Conservation (phyloP, 2,329 filamentous ascomycete genomes). For the Beauveria varroae region DNA sequence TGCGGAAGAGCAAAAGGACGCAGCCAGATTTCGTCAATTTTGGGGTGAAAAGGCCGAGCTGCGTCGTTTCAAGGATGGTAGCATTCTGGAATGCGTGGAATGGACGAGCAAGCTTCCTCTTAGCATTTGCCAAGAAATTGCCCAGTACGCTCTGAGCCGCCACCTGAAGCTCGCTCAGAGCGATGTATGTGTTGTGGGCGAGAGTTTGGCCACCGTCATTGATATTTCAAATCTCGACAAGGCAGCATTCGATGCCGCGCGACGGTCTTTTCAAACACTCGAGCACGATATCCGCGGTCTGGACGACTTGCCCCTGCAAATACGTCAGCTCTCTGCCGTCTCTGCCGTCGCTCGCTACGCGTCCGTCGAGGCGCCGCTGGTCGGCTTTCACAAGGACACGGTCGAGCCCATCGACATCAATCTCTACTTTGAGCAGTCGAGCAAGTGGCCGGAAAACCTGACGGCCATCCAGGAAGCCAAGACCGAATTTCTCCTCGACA, state of each 20-base stretch:
- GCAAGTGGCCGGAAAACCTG: constrained; percentile 88
- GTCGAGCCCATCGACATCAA: constrained; percentile 64
- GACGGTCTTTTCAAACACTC: constrained; percentile 62
- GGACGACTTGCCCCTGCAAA: constrained; percentile 77
- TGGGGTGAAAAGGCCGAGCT: constrained; percentile 94
- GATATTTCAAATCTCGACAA: constrained; percentile 39
- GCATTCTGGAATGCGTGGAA: constrained; percentile 83
- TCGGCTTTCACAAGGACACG: constrained; percentile 36
- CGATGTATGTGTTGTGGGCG: constrained; percentile 44
- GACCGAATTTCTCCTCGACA: constrained; percentile 75
- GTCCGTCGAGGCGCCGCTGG: constrained; percentile 40
- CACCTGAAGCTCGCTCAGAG: constrained; percentile 58
- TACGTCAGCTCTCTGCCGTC: constrained; percentile 70
- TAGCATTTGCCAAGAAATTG: constrained; percentile 72
- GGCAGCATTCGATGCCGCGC: constrained; percentile 58
- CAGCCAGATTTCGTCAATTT: constrained; percentile 75
- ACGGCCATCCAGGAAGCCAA: constrained; percentile 90
- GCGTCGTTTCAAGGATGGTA: constrained; percentile 89
- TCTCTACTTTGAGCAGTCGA: constrained; percentile 88
- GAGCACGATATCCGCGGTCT: constrained; percentile 71
- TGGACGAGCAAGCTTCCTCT: constrained; percentile 62
- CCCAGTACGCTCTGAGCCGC: constrained; percentile 59
- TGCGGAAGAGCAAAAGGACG: constrained; percentile 77
- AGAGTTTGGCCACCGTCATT: constrained; percentile 43
- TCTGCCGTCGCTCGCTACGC: constrained; percentile 68